These are phyloP conservation scores for Nakazawaea molendinolei DNA, from an alignment of 805 yeast species.

Conservation along the genomic window DNA sequence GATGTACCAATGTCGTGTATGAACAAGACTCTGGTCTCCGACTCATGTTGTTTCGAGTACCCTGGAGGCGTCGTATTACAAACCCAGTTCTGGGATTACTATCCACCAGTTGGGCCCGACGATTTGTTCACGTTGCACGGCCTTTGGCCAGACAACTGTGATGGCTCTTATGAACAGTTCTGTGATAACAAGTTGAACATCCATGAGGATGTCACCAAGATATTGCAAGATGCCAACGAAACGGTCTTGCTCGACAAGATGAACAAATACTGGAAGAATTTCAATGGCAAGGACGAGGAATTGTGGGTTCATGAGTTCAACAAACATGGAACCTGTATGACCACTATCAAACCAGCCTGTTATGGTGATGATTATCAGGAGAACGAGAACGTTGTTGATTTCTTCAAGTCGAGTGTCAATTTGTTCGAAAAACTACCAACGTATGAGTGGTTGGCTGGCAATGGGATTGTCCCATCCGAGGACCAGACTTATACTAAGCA, in stretches of 20 bases:
- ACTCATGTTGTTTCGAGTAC: slow-evolving; percentile 78
- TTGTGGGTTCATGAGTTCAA: slow-evolving; percentile 91
- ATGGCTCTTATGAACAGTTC: slow-evolving; percentile 73
- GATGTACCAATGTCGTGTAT: slow-evolving; percentile 57
- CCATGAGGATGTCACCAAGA: slow-evolving; percentile 33
- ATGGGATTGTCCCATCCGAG: slow-evolving; percentile 66
- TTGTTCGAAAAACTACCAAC: slow-evolving; percentile 60
- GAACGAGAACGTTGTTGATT: slow-evolving; percentile 56
- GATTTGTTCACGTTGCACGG: slow-evolving; percentile 80
- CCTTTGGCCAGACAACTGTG: slow-evolving; percentile 84
- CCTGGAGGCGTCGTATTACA: slow-evolving; percentile 80
- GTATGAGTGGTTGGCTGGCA: slow-evolving; percentile 53
- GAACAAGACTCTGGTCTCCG: slow-evolving; percentile 43
- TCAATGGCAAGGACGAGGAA: slow-evolving; percentile 56
- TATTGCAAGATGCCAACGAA: slow-evolving; percentile 41
- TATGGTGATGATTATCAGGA: slow-evolving; percentile 34
- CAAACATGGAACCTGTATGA: slow-evolving; percentile 91
- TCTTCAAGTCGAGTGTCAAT: slow-evolving; percentile 52
- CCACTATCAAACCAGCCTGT: slow-evolving; percentile 69
- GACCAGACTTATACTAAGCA: slow-evolving; percentile 48
- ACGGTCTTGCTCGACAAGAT: slow-evolving; percentile 48
- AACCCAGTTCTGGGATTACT: slow-evolving; percentile 92
- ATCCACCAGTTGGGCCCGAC: slow-evolving; percentile 65
- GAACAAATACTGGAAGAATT: slow-evolving; percentile 66
- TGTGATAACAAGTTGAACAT: slow-evolving; percentile 62